Conservation (phyloP, 257 asterid species). For the Solanum sitiens region DNA sequence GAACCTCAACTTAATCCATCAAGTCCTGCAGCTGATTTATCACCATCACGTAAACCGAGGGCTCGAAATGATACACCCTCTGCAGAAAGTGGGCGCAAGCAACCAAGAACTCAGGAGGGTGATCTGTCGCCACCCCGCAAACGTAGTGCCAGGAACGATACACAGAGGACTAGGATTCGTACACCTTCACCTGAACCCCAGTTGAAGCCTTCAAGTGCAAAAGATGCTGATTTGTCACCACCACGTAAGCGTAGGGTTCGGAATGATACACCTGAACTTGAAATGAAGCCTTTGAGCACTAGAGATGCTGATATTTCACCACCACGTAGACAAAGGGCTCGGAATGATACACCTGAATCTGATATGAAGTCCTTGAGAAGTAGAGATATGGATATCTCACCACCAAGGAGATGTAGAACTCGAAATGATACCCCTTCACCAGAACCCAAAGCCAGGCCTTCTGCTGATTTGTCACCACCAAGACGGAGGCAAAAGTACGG, state of each 20-base stretch:
- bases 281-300: background rate
- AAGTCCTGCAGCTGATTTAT: background rate
- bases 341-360: conserved; percentile 45
- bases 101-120: background rate
- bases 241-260: too few species aligned
- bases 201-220: background rate
- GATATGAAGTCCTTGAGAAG: conserved; percentile 1
- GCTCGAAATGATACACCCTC: background rate
- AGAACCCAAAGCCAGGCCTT: conserved; percentile 7
- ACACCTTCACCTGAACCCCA: background rate
- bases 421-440: conserved; percentile 53
- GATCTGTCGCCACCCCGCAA: conserved; percentile 55
- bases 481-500: conserved; percentile 23
- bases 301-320: conserved; percentile 4
- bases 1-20: conserved; percentile 3
- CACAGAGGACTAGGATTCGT: background rate
- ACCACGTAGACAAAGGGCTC: conserved; percentile 13
- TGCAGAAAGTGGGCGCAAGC: background rate
- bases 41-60: background rate
- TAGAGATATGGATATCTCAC: background rate
- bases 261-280: too few species aligned
- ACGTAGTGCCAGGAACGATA: conserved; percentile 8
- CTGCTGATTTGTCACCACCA: conserved; percentile 50
- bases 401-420: conserved; percentile 21
- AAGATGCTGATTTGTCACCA: background rate